A percentile compares a stretch with the other conserved stretches of the same genome.
Conservation (phyloP, 2,329 filamentous ascomycete genomes). For the Exophiala calicioides region DNA sequence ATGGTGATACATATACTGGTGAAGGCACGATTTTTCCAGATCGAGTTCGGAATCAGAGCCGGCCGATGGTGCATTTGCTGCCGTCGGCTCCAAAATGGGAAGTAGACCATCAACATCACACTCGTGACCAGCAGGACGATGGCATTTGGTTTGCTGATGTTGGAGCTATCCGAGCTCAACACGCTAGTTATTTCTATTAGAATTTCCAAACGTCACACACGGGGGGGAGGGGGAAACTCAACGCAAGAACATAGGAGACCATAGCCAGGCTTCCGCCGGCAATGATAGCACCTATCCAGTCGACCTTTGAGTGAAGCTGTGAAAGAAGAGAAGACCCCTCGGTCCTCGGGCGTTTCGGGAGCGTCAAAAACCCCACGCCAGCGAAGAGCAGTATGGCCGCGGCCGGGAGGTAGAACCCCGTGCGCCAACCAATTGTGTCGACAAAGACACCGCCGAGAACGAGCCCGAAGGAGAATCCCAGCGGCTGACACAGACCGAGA, state of each 20-base stretch:
- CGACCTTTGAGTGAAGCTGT: constrained; percentile 47
- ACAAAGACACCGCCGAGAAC: constrained; percentile 53
- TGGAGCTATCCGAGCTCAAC: no score
- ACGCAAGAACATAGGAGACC: constrained; percentile 52
- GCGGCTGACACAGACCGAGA: constrained; percentile 52
- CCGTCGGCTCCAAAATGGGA: constrained; percentile 56
- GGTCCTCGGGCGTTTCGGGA: constrained; percentile 37
- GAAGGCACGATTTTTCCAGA: constrained; percentile 62
- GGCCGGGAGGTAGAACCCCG: constrained; percentile 53
- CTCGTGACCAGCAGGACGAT: constrained; percentile 51
- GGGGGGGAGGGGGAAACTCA: constrained; percentile 3
- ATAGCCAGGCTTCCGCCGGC: constrained; percentile 51
- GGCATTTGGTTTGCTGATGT: no score
- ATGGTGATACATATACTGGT: constrained; percentile 57
- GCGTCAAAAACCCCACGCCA: constrained; percentile 35
- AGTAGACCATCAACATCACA: constrained; percentile 48
- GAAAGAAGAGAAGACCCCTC: constrained; percentile 29
- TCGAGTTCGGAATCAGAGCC: constrained; percentile 62
- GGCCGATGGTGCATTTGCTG: constrained; percentile 50
- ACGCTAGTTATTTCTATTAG: no score
- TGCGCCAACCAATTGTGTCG: constrained; percentile 54
- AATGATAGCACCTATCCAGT: constrained; percentile 55
- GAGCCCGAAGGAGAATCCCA: constrained; percentile 56
- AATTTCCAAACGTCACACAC: no score
- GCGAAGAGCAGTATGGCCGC: constrained; percentile 42